These are phyloP conservation scores for Pseudopithomyces chartarum DNA, from an alignment of 2,329 filamentous ascomycete genomes.

Conservation along the genomic window DNA sequence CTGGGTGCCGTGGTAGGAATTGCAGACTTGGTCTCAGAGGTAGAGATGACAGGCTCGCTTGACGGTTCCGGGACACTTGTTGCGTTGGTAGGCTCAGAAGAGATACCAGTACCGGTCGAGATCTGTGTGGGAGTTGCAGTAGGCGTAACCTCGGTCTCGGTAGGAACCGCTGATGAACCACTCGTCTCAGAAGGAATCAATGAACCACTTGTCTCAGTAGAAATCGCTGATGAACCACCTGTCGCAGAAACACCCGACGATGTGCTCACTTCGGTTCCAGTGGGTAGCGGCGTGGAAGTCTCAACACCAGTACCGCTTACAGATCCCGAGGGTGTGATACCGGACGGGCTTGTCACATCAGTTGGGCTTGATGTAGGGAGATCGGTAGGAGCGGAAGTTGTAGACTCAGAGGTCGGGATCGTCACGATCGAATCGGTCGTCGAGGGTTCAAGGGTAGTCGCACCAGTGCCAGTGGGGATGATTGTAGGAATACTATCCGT, in stretches of 20 bases:
- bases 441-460: background rate
- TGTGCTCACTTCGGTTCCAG: slow-evolving; percentile 14
- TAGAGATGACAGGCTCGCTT: background rate
- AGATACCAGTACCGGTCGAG: slow-evolving; percentile 4
- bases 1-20: slow-evolving; percentile 8
- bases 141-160: too few relatives aligned
- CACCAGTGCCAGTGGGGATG: background rate
- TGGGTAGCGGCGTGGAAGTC: slow-evolving; percentile 7
- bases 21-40: slow-evolving; percentile 6
- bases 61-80: background rate
- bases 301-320: slow-evolving; percentile 10
- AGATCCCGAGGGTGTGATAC: slow-evolving; percentile 5
- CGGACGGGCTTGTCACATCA: slow-evolving; percentile 8
- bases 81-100: background rate
- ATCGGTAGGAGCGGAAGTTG: background rate
- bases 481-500: background rate
- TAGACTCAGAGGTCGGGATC: slow-evolving; percentile 4
- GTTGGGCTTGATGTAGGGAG: background rate
- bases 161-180: too few relatives aligned
- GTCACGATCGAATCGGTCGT: background rate
- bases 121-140: background rate
- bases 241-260: slow-evolving; percentile 6
- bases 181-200: too few relatives aligned
- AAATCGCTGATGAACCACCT: background rate
- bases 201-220: background rate